Percentiles rank a stretch among this genome's conserved stretches.
Evolutionary conservation across 208 protist species (phyloP).

Genomic region (Naegleria fowleri): DNA sequence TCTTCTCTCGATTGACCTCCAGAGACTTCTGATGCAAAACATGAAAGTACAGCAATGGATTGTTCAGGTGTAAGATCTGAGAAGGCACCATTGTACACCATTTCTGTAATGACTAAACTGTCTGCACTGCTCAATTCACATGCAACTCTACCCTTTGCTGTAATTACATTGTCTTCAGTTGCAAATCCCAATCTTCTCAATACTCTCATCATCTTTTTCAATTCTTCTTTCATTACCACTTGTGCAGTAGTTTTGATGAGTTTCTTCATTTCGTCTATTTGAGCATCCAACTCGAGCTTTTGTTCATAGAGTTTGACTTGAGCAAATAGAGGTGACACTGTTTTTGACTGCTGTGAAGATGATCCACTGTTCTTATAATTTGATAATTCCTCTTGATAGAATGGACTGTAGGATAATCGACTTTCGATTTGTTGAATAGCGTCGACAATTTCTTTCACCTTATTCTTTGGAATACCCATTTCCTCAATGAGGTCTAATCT

Average conservation of each 20-base stretch:
- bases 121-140: slow-evolving; percentile 96
- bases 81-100: slow-evolving; percentile 95
- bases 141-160: slow-evolving; percentile 92
- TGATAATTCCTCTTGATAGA: not conserved
- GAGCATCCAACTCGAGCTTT: not conserved
- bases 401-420: not conserved
- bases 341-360: not conserved
- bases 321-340: too few relatives aligned
- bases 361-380: not conserved
- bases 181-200: slow-evolving; percentile 91
- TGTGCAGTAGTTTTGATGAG: slow-evolving; percentile 36
- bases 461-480: slow-evolving; percentile 84
- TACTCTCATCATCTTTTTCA: slow-evolving; percentile 92
- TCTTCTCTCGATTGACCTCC: slow-evolving; percentile 58
- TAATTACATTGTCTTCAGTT: slow-evolving; percentile 88
- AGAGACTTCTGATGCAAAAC: slow-evolving; percentile 91
- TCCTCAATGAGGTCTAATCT: slow-evolving; percentile 88
- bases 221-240: slow-evolving; percentile 70
- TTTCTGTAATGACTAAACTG: slow-evolving; percentile 95
- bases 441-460: slow-evolving; percentile 59
- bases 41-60: slow-evolving; percentile 86
- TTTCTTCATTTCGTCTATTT: slow-evolving; percentile 37
- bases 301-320: not conserved
- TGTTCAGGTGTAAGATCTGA: slow-evolving; percentile 91
- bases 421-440: not conserved